Evolutionary conservation across 169 alveolate species (phyloP).

Genomic region (Perkinsus olseni): DNA sequence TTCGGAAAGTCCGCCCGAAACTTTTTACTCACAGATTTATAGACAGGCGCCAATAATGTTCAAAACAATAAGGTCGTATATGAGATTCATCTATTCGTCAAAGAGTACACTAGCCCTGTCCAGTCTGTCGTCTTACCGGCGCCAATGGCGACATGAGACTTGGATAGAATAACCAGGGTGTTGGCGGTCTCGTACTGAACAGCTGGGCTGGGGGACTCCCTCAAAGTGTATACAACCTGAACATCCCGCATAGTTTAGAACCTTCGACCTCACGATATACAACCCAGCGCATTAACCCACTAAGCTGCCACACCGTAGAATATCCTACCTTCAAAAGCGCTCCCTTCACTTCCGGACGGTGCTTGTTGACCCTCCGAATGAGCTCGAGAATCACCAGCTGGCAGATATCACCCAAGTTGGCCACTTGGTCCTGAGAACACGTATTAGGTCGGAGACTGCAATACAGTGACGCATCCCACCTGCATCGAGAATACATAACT

Average conservation of each 20-base stretch:
- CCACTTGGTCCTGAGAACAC: constrained; percentile 8
- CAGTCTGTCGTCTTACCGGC: too few species aligned
- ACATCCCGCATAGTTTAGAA: constrained; percentile 43
- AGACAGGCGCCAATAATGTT: background rate
- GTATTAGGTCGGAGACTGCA: background rate
- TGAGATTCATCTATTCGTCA: too few species aligned
- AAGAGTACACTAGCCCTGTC: too few species aligned
- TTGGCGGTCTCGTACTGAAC: constrained; percentile 82
- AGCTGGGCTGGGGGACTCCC: constrained; percentile 46
- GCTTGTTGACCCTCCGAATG: constrained; percentile 69
- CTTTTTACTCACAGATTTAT: background rate
- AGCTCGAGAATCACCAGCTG: constrained; percentile 72
- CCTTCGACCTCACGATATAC: background rate
- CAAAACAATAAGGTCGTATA: too few species aligned
- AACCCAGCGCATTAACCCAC: background rate
- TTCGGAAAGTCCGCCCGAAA: background rate
- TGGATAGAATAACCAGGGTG: constrained; percentile 45
- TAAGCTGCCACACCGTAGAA: background rate
- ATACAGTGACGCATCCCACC: constrained; percentile 6
- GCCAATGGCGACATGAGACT: constrained; percentile 46
- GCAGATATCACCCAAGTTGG: constrained; percentile 56
- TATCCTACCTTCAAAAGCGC: constrained; percentile 12
- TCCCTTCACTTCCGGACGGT: constrained; percentile 57
- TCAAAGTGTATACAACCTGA: constrained; percentile 42
- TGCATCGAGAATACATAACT: constrained; percentile 45